A percentile compares a stretch with the other conserved stretches of the same genome.
phyloP scores from a whole-genome alignment of 2,329 filamentous ascomycete species.

The Hypoxylon sp. region DNA sequence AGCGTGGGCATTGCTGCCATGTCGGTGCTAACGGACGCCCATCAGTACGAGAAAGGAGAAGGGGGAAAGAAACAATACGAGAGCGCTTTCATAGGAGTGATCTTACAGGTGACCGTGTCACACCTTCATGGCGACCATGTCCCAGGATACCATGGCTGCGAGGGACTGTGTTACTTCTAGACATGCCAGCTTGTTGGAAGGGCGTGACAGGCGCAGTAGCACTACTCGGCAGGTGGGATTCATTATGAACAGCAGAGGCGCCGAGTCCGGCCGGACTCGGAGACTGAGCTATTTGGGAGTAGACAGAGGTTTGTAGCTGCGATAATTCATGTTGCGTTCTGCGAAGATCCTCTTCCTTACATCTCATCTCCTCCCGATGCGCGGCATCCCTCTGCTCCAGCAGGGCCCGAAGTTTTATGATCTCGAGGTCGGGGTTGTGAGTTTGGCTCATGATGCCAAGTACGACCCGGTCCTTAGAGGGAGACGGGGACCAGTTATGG shows the following conservation, averaged over 20 bases:
- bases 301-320: conserved; percentile 40
- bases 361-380: conserved; percentile 34
- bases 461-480: conserved; percentile 22
- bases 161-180: conserved; percentile 44
- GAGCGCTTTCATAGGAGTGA: conserved; percentile 21
- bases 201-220: conserved; percentile 30
- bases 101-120: conserved; percentile 43
- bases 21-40: conserved; percentile 38
- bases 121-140: conserved; percentile 36
- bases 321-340: conserved; percentile 38
- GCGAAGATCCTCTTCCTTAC: conserved; percentile 39
- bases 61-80: background rate
- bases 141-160: conserved; percentile 39
- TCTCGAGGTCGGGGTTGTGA: conserved; percentile 40
- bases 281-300: conserved; percentile 35
- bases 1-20: conserved; percentile 39
- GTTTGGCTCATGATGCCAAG: conserved; percentile 39
- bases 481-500: conserved; percentile 21
- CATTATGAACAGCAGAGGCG: conserved; percentile 37
- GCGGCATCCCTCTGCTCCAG: conserved; percentile 32
- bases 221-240: conserved; percentile 42
- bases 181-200: conserved; percentile 39
- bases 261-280: conserved; percentile 36
- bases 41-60: conserved; percentile 33
- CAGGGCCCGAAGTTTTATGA: conserved; percentile 40